These are phyloP conservation scores for Pterula multifida DNA, from an alignment of 1,284 basidiomycete species.

Conservation along the genomic window DNA sequence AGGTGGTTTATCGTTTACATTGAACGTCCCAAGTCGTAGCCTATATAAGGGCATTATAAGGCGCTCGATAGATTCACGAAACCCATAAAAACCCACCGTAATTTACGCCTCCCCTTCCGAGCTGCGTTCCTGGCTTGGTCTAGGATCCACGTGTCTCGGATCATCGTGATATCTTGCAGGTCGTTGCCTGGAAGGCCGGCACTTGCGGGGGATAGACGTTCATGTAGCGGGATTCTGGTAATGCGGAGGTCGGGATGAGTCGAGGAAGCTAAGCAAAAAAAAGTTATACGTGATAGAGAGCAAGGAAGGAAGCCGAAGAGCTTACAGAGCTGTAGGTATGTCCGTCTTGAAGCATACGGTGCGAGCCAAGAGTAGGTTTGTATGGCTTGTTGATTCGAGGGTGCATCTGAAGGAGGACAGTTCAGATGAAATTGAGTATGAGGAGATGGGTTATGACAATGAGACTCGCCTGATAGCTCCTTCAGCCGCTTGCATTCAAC, in stretches of 20 bases:
- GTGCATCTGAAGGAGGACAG: constrained; percentile 9
- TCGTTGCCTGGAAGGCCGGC: constrained; percentile 57
- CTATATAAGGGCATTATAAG: too few relatives aligned
- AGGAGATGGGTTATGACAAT: neutral
- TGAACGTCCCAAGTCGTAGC: constrained; percentile 64
- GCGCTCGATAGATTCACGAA: too few relatives aligned
- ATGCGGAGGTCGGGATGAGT: constrained; percentile 42
- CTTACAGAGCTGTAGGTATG: constrained; percentile 18
- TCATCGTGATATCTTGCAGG: constrained; percentile 35
- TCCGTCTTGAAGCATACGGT: constrained; percentile 18
- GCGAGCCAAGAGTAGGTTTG: constrained; percentile 25
- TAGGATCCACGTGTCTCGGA: constrained; percentile 55
- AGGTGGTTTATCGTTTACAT: constrained; percentile 64
- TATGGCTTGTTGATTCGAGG: constrained; percentile 7
- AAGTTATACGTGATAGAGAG: neutral
- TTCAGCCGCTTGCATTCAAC: constrained; percentile 39
- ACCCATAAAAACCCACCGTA: constrained; percentile 17
- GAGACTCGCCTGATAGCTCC: constrained; percentile 20
- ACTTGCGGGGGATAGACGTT: constrained; percentile 41
- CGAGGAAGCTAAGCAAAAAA: constrained; percentile 19
- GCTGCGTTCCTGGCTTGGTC: constrained; percentile 23
- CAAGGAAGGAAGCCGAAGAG: constrained; percentile 6
- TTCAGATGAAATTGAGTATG: neutral
- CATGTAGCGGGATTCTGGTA: constrained; percentile 29
- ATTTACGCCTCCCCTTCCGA: constrained; percentile 16